These are phyloP conservation scores for Sequoiadendron giganteum DNA, from an alignment of 75 land plant genomes.

Conservation along the genomic window DNA sequence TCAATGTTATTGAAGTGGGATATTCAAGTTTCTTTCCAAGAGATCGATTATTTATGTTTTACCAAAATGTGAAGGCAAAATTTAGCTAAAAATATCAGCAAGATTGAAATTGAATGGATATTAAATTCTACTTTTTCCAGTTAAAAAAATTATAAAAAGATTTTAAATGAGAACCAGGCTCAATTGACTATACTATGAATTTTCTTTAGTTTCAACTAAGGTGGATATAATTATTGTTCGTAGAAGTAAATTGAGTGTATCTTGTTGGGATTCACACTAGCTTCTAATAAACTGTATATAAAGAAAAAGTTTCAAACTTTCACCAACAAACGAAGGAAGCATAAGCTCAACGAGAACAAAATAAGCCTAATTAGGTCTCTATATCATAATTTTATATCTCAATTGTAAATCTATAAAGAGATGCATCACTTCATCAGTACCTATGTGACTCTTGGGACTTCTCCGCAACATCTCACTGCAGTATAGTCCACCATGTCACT, in stretches of 20 bases:
- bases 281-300: slow-evolving; percentile 62
- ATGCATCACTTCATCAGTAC: too few relatives aligned
- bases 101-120: slow-evolving; percentile 1
- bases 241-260: slow-evolving; percentile 58
- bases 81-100: not conserved
- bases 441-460: too few relatives aligned
- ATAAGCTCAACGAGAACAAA: not conserved
- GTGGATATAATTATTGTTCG: slow-evolving; percentile 63
- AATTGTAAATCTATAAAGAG: too few relatives aligned
- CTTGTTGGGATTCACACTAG: slow-evolving; percentile 42
- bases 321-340: slow-evolving; percentile 33
- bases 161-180: not conserved
- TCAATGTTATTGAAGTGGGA: not conserved
- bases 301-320: slow-evolving; percentile 72
- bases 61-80: not conserved
- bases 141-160: too few relatives aligned
- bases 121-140: not conserved
- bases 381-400: too few relatives aligned
- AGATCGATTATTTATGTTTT: not conserved
- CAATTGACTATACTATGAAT: slow-evolving; percentile 30
- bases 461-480: too few relatives aligned
- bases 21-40: too few relatives aligned
- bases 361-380: too few relatives aligned
- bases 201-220: slow-evolving; percentile 26
- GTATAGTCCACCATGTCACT: too few relatives aligned